phyloP scores from a whole-genome alignment of 805 yeast genomes.

The Myxozyma sirexii region DNA sequence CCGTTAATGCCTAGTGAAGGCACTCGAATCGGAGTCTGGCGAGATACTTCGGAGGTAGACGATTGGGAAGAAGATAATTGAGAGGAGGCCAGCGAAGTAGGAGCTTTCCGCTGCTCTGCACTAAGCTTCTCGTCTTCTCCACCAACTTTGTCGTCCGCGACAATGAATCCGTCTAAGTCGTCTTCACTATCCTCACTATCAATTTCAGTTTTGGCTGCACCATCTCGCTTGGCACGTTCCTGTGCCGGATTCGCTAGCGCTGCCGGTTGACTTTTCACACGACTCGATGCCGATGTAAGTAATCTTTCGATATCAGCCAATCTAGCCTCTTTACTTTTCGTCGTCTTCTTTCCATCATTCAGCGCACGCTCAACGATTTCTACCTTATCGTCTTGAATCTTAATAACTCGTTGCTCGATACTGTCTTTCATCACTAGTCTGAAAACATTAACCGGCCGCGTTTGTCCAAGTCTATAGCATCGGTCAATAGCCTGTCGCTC shows the following conservation, averaged over 20 bases:
- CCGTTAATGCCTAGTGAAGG: too few relatives aligned
- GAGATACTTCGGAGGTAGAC: too few relatives aligned
- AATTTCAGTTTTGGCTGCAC: neutral
- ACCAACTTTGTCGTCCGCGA: slow-evolving; percentile 10
- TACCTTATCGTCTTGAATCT: slow-evolving; percentile 75
- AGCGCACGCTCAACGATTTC: slow-evolving; percentile 80
- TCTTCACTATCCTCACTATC: slow-evolving; percentile 6
- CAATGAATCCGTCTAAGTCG: slow-evolving; percentile 22
- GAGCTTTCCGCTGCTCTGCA: too few relatives aligned
- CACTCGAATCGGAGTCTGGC: slow-evolving; percentile 5
- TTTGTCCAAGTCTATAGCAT: slow-evolving; percentile 92
- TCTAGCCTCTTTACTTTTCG: slow-evolving; percentile 24
- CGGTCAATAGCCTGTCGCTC: slow-evolving; percentile 98
- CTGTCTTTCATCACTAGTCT: slow-evolving; percentile 68
- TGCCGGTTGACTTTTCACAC: slow-evolving; percentile 8
- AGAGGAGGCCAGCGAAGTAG: neutral
- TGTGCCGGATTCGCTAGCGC: slow-evolving; percentile 6
- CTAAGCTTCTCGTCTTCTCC: neutral
- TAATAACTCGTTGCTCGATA: slow-evolving; percentile 87
- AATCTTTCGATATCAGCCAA: slow-evolving; percentile 25
- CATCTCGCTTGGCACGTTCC: neutral
- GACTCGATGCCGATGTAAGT: slow-evolving; percentile 13
- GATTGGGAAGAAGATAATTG: neutral
- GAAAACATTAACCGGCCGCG: slow-evolving; percentile 73
- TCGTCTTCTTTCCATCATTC: slow-evolving; percentile 52